Percentiles rank a stretch among this genome's conserved stretches.
Conservation (phyloP, 2,329 filamentous ascomycete species). For the Cladophialophora chaetospira region DNA sequence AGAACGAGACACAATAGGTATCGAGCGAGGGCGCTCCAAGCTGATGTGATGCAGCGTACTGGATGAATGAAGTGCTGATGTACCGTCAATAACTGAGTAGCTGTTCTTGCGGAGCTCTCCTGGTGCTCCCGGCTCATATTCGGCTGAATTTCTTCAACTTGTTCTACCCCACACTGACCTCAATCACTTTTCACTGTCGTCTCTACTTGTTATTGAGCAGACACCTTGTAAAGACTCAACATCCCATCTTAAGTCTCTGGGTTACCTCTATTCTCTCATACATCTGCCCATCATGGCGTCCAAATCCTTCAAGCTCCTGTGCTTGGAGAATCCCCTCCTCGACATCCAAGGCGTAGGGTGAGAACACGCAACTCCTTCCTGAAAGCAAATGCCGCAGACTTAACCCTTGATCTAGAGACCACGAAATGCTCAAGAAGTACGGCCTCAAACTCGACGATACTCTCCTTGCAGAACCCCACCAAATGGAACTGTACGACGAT, state of each 20-base stretch:
- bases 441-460: constrained; percentile 93
- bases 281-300: constrained; percentile 60
- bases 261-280: neutral
- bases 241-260: neutral
- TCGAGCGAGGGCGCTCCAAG: neutral
- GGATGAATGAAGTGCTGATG: no score
- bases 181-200: no score
- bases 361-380: constrained; percentile 29
- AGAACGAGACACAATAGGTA: neutral
- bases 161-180: neutral
- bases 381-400: neutral
- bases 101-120: neutral
- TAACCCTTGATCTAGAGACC: constrained; percentile 59
- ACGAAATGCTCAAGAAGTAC: constrained; percentile 88
- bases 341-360: constrained; percentile 85
- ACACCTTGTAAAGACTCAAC: neutral
- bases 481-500: constrained; percentile 88
- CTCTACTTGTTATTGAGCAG: constrained; percentile 3
- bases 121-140: neutral
- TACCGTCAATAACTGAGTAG: no score
- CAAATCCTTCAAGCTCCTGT: constrained; percentile 86
- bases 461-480: constrained; percentile 71
- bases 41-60: no score
- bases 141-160: constrained; percentile 5
- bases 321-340: constrained; percentile 95